Base-by-base conservation (phyloP, 1,139 yeast species). In the Sugiyamaella sp. region DNA sequence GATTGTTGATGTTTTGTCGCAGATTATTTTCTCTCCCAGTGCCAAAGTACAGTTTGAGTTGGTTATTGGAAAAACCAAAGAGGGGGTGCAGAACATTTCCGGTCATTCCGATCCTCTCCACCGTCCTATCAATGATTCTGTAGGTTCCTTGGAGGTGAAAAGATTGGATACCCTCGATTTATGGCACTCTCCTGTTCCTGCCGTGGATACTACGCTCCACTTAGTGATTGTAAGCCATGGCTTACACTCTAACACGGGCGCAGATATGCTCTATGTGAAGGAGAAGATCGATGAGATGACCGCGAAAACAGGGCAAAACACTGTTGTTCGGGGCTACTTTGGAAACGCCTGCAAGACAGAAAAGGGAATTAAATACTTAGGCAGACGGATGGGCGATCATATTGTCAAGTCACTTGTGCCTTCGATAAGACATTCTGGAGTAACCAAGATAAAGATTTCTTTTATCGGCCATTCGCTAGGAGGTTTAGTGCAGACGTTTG, bases 391-490 rank as follows among this genome's bases (percentile, higher is more conserved):
- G 25, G 98, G 95, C 0, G 90, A 88, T 60, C 86, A 80, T 66
- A 75, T 93, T 40, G 76, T 86, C 4, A 79, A 82, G 21, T 81
- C 86, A 52, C 76, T 87, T 1, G 49, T 53, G 4, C 60, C 63
- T 17, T 35, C 53, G 16, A 22, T 52, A 19, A 22, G 27, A 24
- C 37, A 39, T 16, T 41, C 37, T 3, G 43, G 42, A 8, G 49
- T 40, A 8, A 64, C 19, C 51, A 41, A 38, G 4, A 67, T 69
- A 0, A 84, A 81, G 62, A 84, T 93, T 2, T 90, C 98, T 1
- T 91, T 93, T 63, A 76, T 95, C 33, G 96, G 93, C 1, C 99
- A 93, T 70, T 91, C 98, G 0, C 73, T 93, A 29, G 99, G 99
- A 29, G 99, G 99, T 0, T 74, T 89, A 43, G 85, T 87, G 2